Base-by-base conservation (phyloP, 2,329 filamentous ascomycete species). In the Colletotrichum abscissum region DNA sequence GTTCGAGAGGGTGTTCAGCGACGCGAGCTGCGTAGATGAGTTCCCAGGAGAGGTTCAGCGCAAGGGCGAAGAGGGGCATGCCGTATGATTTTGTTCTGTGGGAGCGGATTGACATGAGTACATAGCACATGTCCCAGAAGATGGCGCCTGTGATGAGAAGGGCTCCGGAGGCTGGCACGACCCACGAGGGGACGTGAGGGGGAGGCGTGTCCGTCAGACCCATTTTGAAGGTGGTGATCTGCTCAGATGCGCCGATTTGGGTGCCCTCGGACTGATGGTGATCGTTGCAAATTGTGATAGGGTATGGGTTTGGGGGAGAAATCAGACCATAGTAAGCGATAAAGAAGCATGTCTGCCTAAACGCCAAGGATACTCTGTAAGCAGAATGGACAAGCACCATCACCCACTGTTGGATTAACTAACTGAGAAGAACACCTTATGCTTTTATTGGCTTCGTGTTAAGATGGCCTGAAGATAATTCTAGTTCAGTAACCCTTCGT, bases 21-120 rank as follows among this genome's bases (percentile, higher is more conserved):
- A 89, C 85, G 74, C 82, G 86, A 28, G 87, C 78, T 2, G 82
- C 82, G 78, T 86, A 88, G 67, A 89, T 80, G 3, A 87, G 78
- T 76, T 89, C 87, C 87, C 88, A 89, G 1, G 84, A 84, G 42
- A 89, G 82, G 72, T 90, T 89, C 76, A 86, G 76, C 16, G 84
- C 83, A 11, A 89, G 84, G 0, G 85, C 82, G 62, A 88, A 77
- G 12, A 88, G 77, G 0, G 88, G 87, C 79, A 88, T 86, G 46
- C 86, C 83, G 75, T 87, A 89, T 5, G 85, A 85, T 49, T 82
- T 81, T 22, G 86, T 87, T 63, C 78, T 78, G n/a, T 87, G 77
- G 1, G 85, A 85, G 67, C 86, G 84, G 2, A 80, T 82, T 14
- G 82, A 80, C 81, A 88, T 86, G 75, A 89, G 82, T 58, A 88